Evolutionary conservation across 2,329 filamentous ascomycete species (phyloP).

Genomic region (Cladosporium sp.): DNA sequence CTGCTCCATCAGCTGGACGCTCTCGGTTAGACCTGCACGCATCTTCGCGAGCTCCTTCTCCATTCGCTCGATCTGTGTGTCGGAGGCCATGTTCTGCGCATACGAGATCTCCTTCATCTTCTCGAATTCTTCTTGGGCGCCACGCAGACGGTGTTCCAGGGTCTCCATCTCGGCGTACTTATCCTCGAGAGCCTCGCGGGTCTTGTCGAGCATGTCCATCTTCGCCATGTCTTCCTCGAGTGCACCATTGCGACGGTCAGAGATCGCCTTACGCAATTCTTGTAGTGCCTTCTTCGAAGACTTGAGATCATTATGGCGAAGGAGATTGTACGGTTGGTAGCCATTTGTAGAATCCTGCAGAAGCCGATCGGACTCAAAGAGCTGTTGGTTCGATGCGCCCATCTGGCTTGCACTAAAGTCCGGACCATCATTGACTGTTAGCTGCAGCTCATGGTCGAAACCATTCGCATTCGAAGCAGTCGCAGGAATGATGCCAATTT

Average conservation of each 20-base stretch:
- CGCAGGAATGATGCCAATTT: conserved; percentile 84
- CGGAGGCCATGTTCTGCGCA: conserved; percentile 82
- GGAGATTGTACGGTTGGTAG: conserved; percentile 84
- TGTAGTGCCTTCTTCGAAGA: conserved; percentile 81
- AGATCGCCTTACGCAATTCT: conserved; percentile 81
- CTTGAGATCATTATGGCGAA: conserved; percentile 85
- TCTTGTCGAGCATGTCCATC: conserved; percentile 87
- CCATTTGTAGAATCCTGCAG: conserved; percentile 79
- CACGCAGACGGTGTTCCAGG: conserved; percentile 81
- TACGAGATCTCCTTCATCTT: conserved; percentile 80
- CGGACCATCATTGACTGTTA: conserved; percentile 75
- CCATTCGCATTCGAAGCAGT: conserved; percentile 85
- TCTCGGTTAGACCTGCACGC: conserved; percentile 79
- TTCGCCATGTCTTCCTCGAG: conserved; percentile 93
- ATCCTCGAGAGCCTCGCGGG: conserved; percentile 96
- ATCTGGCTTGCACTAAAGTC: conserved; percentile 65
- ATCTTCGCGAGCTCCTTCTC: conserved; percentile 97
- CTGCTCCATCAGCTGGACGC: conserved; percentile 88
- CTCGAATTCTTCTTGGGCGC: conserved; percentile 90
- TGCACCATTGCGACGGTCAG: conserved; percentile 77
- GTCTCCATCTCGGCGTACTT: conserved; percentile 91
- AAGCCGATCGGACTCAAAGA: conserved; percentile 68
- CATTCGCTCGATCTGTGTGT: conserved; percentile 97
- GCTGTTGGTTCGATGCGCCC: conserved; percentile 45
- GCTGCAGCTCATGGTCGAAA: conserved; percentile 76